Base-by-base conservation (phyloP, 2,329 filamentous ascomycete species). In the Cryphonectria japonica region DNA sequence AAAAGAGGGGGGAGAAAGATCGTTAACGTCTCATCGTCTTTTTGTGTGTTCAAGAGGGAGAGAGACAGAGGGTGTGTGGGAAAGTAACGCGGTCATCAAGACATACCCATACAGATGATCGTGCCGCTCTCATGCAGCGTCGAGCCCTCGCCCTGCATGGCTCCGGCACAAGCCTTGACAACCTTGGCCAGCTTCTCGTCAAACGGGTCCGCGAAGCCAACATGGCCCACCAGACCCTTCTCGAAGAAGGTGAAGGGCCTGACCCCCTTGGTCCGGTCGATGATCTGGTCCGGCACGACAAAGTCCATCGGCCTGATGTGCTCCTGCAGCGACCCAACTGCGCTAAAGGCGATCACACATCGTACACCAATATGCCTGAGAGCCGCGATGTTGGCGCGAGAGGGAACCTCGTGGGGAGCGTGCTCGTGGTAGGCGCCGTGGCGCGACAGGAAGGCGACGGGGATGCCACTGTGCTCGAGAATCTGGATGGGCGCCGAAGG, bases 311-410 rank as follows among this genome's bases (percentile, higher is more conserved):
- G 96, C 83, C 93, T 93, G 81, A 99, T 95, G 78, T 94, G 89
- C 84, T 98, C 96, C 80, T 92, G 93, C 79, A 99, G 85, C 78
- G 92, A 95, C 73, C 96, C 96, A 70, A 99, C 96, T 65, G 96
- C 96, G 74, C 92, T 95, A 85, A 99, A 99, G 74, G 95, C 94
- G 79, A 99, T 93, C 80, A 98, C 89, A 79, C 90, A 93, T 78
- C 95, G 91, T 62, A 98, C 96, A 75, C 96, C 96, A 73, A 99
- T 86, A 77, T 89, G 91, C 75, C 96, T 91, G 74, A 99, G 87
- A n/a, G 96, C 96, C n/a, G 96, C 95, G 78, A 99, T 97, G 85
- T 98, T 99, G 82, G 96, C 96, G 74, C 93, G 93, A 75, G 91
- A 89, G 72, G 95, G 94, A n/a, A 99, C 93, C 83, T 99, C 96